These are phyloP conservation scores for Fusarium sp. DNA, from an alignment of 2,329 filamentous ascomycete genomes.

Conservation along the genomic window DNA sequence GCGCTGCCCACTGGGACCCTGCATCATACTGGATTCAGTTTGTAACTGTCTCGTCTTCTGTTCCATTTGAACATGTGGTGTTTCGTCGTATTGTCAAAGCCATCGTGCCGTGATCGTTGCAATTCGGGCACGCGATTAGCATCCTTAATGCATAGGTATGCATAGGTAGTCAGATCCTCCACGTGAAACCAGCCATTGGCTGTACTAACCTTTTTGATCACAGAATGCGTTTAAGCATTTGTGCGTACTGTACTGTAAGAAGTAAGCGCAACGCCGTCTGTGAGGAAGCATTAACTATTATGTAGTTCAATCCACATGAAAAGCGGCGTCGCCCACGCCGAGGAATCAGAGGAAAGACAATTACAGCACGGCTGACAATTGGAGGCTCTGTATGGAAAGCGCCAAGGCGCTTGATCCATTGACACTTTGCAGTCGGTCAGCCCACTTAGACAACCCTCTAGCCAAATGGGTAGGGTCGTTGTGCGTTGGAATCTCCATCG, in stretches of 20 bases:
- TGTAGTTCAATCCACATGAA: slow-evolving; percentile 21
- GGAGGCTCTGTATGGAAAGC: slow-evolving; percentile 32
- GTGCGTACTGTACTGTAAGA: not conserved
- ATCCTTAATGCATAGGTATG: not conserved
- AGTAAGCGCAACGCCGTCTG: slow-evolving; percentile 12
- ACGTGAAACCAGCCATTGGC: not conserved
- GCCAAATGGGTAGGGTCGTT: not conserved
- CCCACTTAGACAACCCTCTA: slow-evolving; percentile 15
- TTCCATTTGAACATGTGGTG: not conserved
- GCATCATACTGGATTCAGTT: not conserved
- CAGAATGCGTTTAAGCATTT: not conserved
- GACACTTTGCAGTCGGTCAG: slow-evolving; percentile 24
- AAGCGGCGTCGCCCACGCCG: slow-evolving; percentile 15
- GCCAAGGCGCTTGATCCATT: slow-evolving; percentile 38
- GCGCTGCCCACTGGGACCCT: not conserved
- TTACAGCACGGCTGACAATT: slow-evolving; percentile 40
- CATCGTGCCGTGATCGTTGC: not conserved
- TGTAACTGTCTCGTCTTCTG: not conserved
- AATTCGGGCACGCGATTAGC: slow-evolving; percentile 19
- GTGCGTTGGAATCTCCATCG: not conserved
- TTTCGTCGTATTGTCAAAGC: not conserved
- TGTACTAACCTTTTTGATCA: not conserved
- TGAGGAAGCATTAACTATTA: slow-evolving; percentile 9
- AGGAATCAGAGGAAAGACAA: slow-evolving; percentile 36
- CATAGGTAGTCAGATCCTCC: not conserved